phyloP scores from a whole-genome alignment of 73 alveolate genomes.

The Tetrahymena malaccensis region DNA sequence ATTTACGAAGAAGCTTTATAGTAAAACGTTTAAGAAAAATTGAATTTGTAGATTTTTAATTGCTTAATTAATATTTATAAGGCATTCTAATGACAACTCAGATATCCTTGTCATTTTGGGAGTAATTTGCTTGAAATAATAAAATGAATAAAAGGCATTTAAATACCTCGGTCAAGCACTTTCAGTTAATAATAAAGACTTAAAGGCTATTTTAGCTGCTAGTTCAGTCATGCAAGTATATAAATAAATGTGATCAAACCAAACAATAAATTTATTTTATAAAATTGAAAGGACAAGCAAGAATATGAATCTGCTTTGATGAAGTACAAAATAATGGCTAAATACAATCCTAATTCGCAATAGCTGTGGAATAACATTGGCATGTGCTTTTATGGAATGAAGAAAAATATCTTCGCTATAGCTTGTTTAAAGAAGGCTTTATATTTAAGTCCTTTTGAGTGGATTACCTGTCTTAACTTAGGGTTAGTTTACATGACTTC shows the following conservation, averaged over 20 bases:
- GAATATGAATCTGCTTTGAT: constrained; percentile 42
- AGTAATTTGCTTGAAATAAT: constrained; percentile 37
- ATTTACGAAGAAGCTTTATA: constrained; percentile 51
- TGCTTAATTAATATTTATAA: neutral
- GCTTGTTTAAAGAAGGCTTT: constrained; percentile 63
- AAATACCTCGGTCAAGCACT: constrained; percentile 37
- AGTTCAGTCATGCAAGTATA: constrained; percentile 26
- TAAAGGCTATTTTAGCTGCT: constrained; percentile 56
- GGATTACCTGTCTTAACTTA: constrained; percentile 59
- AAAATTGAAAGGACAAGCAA: constrained; percentile 19
- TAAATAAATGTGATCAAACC: neutral
- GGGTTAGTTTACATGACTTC: constrained; percentile 58
- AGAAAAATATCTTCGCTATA: constrained; percentile 50
- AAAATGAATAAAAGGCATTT: constrained; percentile 51
- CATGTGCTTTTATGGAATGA: constrained; percentile 54
- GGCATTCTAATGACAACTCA: neutral
- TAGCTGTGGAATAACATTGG: constrained; percentile 72
- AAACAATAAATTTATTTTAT: too few relatives aligned
- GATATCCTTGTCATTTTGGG: constrained; percentile 56
- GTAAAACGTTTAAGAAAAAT: constrained; percentile 40
- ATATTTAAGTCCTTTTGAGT: constrained; percentile 70
- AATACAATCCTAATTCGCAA: constrained; percentile 57
- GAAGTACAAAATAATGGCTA: constrained; percentile 35
- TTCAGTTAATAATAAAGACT: constrained; percentile 44
- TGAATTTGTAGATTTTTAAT: neutral